Base-by-base conservation (phyloP, 805 yeast species). In the Zygotorulaspora chibaensis region DNA sequence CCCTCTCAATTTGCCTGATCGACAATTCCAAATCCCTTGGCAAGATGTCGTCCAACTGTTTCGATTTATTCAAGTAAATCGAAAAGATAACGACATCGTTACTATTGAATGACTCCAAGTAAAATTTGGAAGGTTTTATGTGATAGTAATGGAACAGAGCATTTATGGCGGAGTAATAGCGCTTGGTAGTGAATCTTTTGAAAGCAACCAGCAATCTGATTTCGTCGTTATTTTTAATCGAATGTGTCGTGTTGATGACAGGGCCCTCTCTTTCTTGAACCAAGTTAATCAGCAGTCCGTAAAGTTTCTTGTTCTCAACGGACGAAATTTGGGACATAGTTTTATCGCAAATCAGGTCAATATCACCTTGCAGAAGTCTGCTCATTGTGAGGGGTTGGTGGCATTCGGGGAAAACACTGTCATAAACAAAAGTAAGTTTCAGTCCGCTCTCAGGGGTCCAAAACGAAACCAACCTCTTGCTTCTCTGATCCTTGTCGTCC, bases 71-170 rank as follows among this genome's bases (percentile, higher is more conserved):
- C 60, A 91, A 76, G 68, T 93, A 93, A 74, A 89, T 77, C 31
- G 97, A 89, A 58, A 89, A 79, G 43, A 91, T 77, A 18, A 96
- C 83, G 52, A 83, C 77, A 42, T 96, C 96, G 62, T 90, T 88
- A 54, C 90, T 75, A 27, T 51, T 37, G 65, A 91, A 93, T 65
- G 90, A 93, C 67, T 91, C 99, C 47, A 93, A 89, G 63, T 90
- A 93, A 70, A 89, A 89, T 66, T 96, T 80, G 41, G 93, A 81
- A 48, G 90, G 81, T 38, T 80, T 77, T 56, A 93, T 76, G 52
- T 88, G 85, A 69, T 91, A 91, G 73, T 88, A 93, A 64, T 84
- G 84, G 58, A 90, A 90, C 65, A 91, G 75, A 52, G 90, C 85
- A 41, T 87, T 77, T 51, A 91, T 75, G 16, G 97, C 95, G 29